Percentiles rank a stretch among this genome's conserved stretches.
These are phyloP conservation scores for Oxytropis ochrocephala DNA, from an alignment of 306 rosid species.

Conservation along the genomic window DNA sequence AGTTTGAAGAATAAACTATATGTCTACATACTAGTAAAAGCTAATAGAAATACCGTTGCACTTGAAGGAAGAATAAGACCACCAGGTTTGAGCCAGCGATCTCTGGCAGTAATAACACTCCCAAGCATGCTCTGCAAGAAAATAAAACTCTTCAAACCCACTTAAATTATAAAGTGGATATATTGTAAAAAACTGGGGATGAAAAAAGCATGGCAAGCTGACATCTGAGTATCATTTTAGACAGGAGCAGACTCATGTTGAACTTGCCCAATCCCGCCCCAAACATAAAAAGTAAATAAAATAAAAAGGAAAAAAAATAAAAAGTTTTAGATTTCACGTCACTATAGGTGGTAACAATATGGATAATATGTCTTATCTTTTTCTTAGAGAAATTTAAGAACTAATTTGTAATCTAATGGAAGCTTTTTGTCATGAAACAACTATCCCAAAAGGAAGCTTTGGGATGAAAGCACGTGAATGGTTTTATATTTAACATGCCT, in stretches of 20 bases:
- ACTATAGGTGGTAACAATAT: neutral
- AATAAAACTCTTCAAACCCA: slow-evolving; percentile 20
- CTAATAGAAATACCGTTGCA: slow-evolving; percentile 57
- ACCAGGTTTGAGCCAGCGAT: slow-evolving; percentile 97
- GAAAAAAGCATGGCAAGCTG: neutral
- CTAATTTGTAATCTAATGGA: too few species aligned
- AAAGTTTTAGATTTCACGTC: neutral
- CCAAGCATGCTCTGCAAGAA: slow-evolving; percentile 93
- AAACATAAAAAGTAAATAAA: neutral
- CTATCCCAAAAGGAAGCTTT: neutral
- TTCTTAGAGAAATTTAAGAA: neutral
- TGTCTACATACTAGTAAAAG: neutral
- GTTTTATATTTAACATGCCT: neutral
- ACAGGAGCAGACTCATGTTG: neutral
- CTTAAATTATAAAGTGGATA: neutral
- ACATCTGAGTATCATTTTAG: neutral
- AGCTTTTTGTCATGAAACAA: neutral
- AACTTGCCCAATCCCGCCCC: neutral
- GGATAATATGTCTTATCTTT: neutral
- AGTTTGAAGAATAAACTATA: neutral
- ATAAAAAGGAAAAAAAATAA: neutral
- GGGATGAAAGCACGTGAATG: neutral
- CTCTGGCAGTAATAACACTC: slow-evolving; percentile 91
- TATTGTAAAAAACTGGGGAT: slow-evolving; percentile 3
- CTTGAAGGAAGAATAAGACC: slow-evolving; percentile 97